Evolutionary conservation across 768 basidiomycete species (phyloP).

Genomic region (Cystofilobasidium capitatum): DNA sequence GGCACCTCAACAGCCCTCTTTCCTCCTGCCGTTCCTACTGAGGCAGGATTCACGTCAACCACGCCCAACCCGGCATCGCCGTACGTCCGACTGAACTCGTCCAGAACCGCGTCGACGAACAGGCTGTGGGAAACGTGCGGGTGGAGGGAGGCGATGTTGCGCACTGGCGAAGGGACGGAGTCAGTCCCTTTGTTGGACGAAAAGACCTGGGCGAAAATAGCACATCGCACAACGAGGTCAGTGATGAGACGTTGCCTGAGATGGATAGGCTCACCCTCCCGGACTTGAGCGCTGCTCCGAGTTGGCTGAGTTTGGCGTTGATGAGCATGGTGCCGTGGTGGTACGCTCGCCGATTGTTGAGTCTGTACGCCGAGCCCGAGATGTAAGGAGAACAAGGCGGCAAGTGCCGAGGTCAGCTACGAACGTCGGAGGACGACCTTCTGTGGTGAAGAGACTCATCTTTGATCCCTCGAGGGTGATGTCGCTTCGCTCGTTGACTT

Average conservation of each 20-base stretch:
- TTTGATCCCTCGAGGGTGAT: slow-evolving; percentile 26
- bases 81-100: slow-evolving; percentile 50
- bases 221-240: neutral
- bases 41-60: slow-evolving; percentile 46
- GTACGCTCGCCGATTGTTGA: slow-evolving; percentile 79
- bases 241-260: neutral
- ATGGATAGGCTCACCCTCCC: slow-evolving; percentile 32
- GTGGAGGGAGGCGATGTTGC: slow-evolving; percentile 59
- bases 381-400: slow-evolving; percentile 54
- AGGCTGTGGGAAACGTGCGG: slow-evolving; percentile 52
- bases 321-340: slow-evolving; percentile 99
- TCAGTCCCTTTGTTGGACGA: slow-evolving; percentile 78
- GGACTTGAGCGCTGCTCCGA: slow-evolving; percentile 57
- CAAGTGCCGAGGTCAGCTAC: neutral
- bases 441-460: slow-evolving; percentile 26
- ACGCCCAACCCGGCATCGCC: slow-evolving; percentile 16
- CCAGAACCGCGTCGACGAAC: slow-evolving; percentile 60
- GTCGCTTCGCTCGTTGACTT: slow-evolving; percentile 32
- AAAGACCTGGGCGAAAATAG: slow-evolving; percentile 47
- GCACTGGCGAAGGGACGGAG: slow-evolving; percentile 85
- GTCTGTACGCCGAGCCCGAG: slow-evolving; percentile 96
- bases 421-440: slow-evolving; percentile 15
- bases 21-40: slow-evolving; percentile 35
- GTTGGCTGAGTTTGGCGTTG: slow-evolving; percentile 58
- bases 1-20: slow-evolving; percentile 47